A percentile compares a stretch with the other conserved stretches of the same genome.
phyloP scores from a whole-genome alignment of 176 grass and related monocot species.

The Aegilops umbellulata region DNA sequence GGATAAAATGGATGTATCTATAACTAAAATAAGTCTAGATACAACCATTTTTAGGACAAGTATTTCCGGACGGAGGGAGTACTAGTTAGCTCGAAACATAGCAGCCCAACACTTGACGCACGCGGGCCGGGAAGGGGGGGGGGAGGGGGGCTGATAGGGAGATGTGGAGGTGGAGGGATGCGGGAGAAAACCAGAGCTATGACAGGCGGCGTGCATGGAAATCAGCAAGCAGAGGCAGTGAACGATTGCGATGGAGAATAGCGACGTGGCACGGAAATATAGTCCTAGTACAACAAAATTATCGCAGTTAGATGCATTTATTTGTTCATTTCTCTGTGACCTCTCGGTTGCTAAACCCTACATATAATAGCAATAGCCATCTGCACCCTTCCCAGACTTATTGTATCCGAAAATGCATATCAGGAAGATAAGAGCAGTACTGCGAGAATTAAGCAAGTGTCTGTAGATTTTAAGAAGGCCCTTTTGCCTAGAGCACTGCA shows the following conservation, averaged over 20 bases:
- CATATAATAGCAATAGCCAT: slow-evolving; percentile 6
- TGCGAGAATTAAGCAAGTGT: slow-evolving; percentile 93
- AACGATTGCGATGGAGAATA: neutral
- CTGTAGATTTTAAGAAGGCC: slow-evolving; percentile 91
- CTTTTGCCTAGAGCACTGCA: slow-evolving; percentile 97
- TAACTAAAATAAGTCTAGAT: too few relatives aligned
- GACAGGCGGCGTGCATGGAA: neutral
- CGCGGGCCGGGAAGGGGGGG: too few relatives aligned
- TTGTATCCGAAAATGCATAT: slow-evolving; percentile 30
- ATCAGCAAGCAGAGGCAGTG: neutral
- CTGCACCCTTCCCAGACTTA: neutral
- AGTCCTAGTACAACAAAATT: neutral
- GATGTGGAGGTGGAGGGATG: too few relatives aligned
- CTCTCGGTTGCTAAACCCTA: neutral
- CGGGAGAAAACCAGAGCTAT: neutral
- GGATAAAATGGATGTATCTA: too few relatives aligned
- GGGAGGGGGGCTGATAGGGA: too few relatives aligned
- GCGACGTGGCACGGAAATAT: neutral
- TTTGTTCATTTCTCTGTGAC: neutral
- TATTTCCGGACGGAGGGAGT: too few relatives aligned
- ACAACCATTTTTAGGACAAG: too few relatives aligned
- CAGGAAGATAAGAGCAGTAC: slow-evolving; percentile 50
- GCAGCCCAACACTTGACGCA: too few relatives aligned
- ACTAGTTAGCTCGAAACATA: too few relatives aligned
- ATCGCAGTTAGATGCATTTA: neutral